These are phyloP conservation scores for Crithidia thermophila DNA, from an alignment of 208 protist genomes.

Conservation along the genomic window DNA sequence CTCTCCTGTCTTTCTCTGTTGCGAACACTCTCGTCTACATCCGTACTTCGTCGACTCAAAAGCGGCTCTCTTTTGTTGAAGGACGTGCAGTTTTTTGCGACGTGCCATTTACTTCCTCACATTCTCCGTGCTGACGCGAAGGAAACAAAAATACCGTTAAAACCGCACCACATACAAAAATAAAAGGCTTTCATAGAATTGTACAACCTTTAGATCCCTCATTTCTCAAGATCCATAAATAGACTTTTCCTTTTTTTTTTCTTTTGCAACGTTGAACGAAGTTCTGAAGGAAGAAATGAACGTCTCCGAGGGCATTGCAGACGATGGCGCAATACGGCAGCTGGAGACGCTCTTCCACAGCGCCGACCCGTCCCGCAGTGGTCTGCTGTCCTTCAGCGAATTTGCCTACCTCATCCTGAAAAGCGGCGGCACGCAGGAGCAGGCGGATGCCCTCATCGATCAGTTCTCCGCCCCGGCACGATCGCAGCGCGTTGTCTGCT, in stretches of 20 bases:
- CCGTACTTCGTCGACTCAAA: too few relatives aligned
- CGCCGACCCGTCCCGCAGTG: conserved; percentile 22
- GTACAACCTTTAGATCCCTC: too few relatives aligned
- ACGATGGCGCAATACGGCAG: conserved; percentile 21
- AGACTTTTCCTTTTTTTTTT: neutral
- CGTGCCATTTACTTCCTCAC: too few relatives aligned
- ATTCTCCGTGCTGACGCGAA: too few relatives aligned
- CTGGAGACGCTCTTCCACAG: conserved; percentile 28
- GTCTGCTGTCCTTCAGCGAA: conserved; percentile 36
- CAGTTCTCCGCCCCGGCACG: conserved; percentile 22
- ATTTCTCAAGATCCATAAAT: too few relatives aligned
- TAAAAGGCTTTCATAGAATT: too few relatives aligned
- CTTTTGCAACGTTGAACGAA: neutral
- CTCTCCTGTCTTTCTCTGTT: too few relatives aligned
- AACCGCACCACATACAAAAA: too few relatives aligned
- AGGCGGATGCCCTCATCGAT: conserved; percentile 39
- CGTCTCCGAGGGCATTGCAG: neutral
- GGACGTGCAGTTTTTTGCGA: too few relatives aligned
- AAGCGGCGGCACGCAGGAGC: conserved; percentile 32
- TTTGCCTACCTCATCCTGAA: conserved; percentile 35
- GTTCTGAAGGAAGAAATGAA: neutral
- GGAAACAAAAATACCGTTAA: too few relatives aligned
- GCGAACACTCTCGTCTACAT: too few relatives aligned
- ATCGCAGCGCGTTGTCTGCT: conserved; percentile 24
- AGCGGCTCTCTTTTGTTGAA: too few relatives aligned